phyloP scores from a whole-genome alignment of 805 yeast genomes.

The Candida awuae region DNA sequence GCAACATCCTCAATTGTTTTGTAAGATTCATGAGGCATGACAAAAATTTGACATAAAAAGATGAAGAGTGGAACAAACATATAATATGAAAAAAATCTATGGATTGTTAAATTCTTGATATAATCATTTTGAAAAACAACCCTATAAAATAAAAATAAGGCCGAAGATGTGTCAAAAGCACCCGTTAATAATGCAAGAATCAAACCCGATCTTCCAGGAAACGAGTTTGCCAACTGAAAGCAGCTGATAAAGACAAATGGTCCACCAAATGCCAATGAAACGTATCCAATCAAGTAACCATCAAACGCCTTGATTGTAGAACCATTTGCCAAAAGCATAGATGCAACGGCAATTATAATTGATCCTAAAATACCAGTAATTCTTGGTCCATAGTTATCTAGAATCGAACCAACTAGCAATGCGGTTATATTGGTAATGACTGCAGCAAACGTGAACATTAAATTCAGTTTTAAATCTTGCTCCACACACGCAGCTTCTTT shows the following conservation, averaged over 20 bases:
- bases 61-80: slow-evolving; percentile 74
- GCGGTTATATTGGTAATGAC: slow-evolving; percentile 81
- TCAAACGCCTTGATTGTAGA: slow-evolving; percentile 34
- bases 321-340: slow-evolving; percentile 29
- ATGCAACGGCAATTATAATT: slow-evolving; percentile 46
- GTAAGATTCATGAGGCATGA: slow-evolving; percentile 77
- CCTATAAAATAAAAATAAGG: slow-evolving; percentile 70
- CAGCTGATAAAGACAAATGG: slow-evolving; percentile 89
- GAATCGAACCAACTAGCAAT: slow-evolving; percentile 68
- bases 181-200: slow-evolving; percentile 80
- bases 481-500: slow-evolving; percentile 40
- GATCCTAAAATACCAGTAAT: slow-evolving; percentile 73
- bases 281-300: slow-evolving; percentile 67
- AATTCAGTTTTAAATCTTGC: slow-evolving; percentile 79
- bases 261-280: slow-evolving; percentile 78
- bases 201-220: slow-evolving; percentile 76
- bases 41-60: slow-evolving; percentile 56
- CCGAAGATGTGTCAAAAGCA: slow-evolving; percentile 92
- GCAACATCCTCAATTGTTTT: slow-evolving; percentile 63
- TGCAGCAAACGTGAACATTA: slow-evolving; percentile 80
- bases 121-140: slow-evolving; percentile 44
- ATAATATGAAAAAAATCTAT: slow-evolving; percentile 58
- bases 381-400: slow-evolving; percentile 77
- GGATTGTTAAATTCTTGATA: slow-evolving; percentile 35
- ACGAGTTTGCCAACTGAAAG: slow-evolving; percentile 82